A percentile compares a stretch with the other conserved stretches of the same genome.
Evolutionary conservation across 176 grass and related monocot species (phyloP).

Genomic region (Phyllostachys edulis): DNA sequence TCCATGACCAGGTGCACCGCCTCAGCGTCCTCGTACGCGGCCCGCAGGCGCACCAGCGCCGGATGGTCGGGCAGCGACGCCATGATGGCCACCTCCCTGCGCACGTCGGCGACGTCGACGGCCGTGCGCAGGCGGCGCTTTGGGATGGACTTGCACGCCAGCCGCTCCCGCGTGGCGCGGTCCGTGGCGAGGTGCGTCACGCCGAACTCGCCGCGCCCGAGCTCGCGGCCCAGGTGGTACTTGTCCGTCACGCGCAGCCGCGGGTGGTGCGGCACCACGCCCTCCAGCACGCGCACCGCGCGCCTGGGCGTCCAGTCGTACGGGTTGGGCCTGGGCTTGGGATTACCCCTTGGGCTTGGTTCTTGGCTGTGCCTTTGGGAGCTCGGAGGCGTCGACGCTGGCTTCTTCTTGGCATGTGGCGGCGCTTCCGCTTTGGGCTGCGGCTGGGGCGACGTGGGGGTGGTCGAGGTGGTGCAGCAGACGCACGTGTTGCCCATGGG

Average conservation of each 20-base stretch:
- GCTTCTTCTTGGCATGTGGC: slow-evolving; percentile 6
- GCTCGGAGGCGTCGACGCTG: slow-evolving; percentile 25
- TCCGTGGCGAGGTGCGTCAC: slow-evolving; percentile 66
- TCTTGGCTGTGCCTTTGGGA: neutral
- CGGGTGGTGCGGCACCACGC: slow-evolving; percentile 63
- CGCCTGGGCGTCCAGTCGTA: neutral
- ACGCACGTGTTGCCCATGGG: slow-evolving; percentile 53
- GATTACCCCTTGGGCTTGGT: neutral
- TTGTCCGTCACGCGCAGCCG: slow-evolving; percentile 59
- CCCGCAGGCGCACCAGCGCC: slow-evolving; percentile 53
- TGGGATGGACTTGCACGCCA: slow-evolving; percentile 81
- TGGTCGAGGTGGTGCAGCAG: slow-evolving; percentile 33
- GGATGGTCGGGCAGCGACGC: slow-evolving; percentile 64
- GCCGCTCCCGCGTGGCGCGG: slow-evolving; percentile 45
- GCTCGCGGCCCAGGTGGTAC: slow-evolving; percentile 57
- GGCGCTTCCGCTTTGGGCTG: neutral
- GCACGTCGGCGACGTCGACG: slow-evolving; percentile 71
- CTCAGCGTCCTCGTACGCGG: slow-evolving; percentile 59
- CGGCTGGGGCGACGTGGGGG: neutral
- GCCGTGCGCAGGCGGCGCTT: slow-evolving; percentile 59
- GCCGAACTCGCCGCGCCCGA: slow-evolving; percentile 67
- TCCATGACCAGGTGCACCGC: slow-evolving; percentile 90
- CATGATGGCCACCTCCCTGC: slow-evolving; percentile 78
- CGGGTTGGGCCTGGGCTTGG: slow-evolving; percentile 20
- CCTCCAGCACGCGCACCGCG: slow-evolving; percentile 46